Base-by-base conservation (phyloP, 805 yeast species). In the Teunomyces cretensis region DNA sequence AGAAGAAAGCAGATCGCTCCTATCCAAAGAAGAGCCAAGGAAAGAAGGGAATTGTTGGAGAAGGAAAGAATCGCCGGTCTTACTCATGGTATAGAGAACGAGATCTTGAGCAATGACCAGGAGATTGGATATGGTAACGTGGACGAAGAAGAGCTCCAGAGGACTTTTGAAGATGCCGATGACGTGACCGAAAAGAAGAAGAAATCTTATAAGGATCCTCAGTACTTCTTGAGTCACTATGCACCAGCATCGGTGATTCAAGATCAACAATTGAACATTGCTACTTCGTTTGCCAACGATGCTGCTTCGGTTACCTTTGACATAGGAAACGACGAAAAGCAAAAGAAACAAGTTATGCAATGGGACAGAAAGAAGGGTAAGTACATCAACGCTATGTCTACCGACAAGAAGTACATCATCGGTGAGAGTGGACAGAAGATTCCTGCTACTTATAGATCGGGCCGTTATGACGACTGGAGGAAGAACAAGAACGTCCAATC, bases 291-390 rank as follows among this genome's bases (percentile, higher is more conserved):
- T 67, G 84, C 86, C 15, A 86, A 83, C 47, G 95, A 83, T 40
- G 97, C 96, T 1, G 78, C 82, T n/a, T 72, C 74, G 26, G 97
- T 96, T 0, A 76, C 96, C 0, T 92, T 90, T 65, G 97, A 91
- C 59, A 71, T 94, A 54, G 84, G 77, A 47, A 81, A 75, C 38
- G 90, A 87, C 56, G 96, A 90, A 50, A 83, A 79, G 58, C 79
- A 69, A 40, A 84, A 85, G 63, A 82, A 76, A 48, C 91, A 85
- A 60, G 81, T 83, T 16, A 84, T 86, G 76, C 78, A 80, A 61
- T 92, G 99, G 99, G 97, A 92, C 68, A 87, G 80, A 66, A 88
- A 89, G 78, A 85, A 87, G 65, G 94, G 95, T 58, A 89, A 89
- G 53, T 92, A 88, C 65, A 79, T 91, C 60, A 88, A 88, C 62